Conservation (phyloP, 805 yeast species). For the Tanozyma kutaoensis region DNA sequence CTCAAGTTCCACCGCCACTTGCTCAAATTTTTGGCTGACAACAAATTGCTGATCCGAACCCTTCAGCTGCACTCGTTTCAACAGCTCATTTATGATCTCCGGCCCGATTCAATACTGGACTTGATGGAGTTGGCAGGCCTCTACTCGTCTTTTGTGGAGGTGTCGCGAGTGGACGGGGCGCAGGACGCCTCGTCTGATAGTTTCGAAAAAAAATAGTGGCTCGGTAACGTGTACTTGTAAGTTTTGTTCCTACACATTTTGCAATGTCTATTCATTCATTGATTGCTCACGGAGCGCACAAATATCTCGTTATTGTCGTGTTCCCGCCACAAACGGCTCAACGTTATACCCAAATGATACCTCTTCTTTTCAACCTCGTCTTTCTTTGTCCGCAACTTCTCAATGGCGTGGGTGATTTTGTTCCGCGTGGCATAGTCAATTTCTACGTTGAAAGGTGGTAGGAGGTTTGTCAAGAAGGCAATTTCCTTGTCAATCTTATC, state of each 20-base stretch:
- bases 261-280: conserved; percentile 1
- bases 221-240: no score
- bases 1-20: conserved; percentile 37
- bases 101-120: conserved; percentile 34
- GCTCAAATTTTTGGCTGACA: conserved; percentile 36
- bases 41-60: conserved; percentile 32
- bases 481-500: conserved; percentile 27
- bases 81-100: conserved; percentile 35
- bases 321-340: conserved; percentile 30
- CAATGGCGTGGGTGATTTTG: conserved; percentile 26
- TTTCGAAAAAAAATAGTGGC: no score
- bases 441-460: conserved; percentile 31
- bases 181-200: no score
- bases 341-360: conserved; percentile 25
- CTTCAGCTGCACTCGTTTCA: conserved; percentile 39
- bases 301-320: conserved; percentile 28
- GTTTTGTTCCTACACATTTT: neutral
- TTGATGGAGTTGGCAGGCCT: conserved; percentile 31
- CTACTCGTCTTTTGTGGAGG: conserved; percentile 32
- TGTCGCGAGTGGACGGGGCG: conserved; percentile 18
- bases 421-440: conserved; percentile 26
- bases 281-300: conserved; percentile 19
- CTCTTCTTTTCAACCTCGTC: conserved; percentile 29
- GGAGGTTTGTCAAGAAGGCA: conserved; percentile 19
- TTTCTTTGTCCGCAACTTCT: conserved; percentile 21